Evolutionary conservation across 192 early-diverging fungal genomes (phyloP).

Genomic region (Anaeromyces robustus): DNA sequence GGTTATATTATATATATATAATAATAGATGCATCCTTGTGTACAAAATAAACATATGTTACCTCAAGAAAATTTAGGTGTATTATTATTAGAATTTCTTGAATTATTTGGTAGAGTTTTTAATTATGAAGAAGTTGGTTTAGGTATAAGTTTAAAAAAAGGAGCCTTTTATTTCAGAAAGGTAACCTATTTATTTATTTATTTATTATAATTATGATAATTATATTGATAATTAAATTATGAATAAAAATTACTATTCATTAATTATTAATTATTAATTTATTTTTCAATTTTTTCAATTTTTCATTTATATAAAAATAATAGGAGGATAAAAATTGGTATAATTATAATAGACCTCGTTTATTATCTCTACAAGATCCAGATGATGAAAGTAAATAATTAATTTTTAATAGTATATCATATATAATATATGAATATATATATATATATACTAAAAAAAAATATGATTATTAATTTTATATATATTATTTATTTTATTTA

Average conservation of each 20-base stretch:
- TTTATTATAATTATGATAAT: too few species aligned
- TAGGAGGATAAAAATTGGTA: background rate
- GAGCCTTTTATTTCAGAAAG: slow-evolving; percentile 31
- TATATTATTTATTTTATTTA: too few species aligned
- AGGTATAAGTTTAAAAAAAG: slow-evolving; percentile 22
- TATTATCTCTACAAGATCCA: background rate
- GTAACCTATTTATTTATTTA: background rate
- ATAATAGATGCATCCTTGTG: slow-evolving; percentile 56
- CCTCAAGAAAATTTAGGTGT: slow-evolving; percentile 63
- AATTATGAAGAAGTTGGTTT: slow-evolving; percentile 54
- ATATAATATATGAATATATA: too few species aligned
- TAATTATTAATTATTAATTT: too few species aligned
- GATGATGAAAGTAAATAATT: background rate
- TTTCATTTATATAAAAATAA: background rate
- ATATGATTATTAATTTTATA: too few species aligned
- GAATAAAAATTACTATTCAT: too few species aligned
- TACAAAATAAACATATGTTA: slow-evolving; percentile 45
- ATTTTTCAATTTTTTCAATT: too few species aligned
- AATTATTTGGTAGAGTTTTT: slow-evolving; percentile 72
- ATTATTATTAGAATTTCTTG: slow-evolving; percentile 81
- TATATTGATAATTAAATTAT: too few species aligned
- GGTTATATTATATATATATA: slow-evolving; percentile 4
- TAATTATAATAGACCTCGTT: background rate
- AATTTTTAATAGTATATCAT: too few species aligned
- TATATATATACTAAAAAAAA: too few species aligned